Evolutionary conservation across 2,329 filamentous ascomycete species (phyloP).

Genomic region (Scorias spongiosa): DNA sequence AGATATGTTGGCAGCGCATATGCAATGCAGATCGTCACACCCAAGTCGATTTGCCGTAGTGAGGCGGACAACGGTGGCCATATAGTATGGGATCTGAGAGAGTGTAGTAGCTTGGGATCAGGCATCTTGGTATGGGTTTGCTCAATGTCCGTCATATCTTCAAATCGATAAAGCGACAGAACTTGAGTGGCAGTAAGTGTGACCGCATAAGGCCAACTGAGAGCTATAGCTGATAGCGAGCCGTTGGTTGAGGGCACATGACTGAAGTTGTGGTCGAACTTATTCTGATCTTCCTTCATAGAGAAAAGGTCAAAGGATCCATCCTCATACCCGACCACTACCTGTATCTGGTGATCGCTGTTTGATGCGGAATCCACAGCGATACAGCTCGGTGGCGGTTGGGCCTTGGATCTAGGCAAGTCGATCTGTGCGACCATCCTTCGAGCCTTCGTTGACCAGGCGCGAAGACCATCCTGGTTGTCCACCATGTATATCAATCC

Average conservation of each 20-base stretch:
- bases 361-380: constrained; percentile 39
- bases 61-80: constrained; percentile 69
- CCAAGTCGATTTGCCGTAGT: constrained; percentile 49
- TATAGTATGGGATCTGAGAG: constrained; percentile 65
- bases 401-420: constrained; percentile 7
- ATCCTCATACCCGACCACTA: constrained; percentile 55
- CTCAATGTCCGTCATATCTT: neutral
- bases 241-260: constrained; percentile 50
- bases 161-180: constrained; percentile 61
- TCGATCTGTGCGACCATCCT: constrained; percentile 40
- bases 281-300: constrained; percentile 32
- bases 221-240: constrained; percentile 54
- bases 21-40: constrained; percentile 67
- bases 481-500: constrained; percentile 69
- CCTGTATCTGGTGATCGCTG: constrained; percentile 16
- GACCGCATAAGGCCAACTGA: constrained; percentile 59
- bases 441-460: constrained; percentile 51
- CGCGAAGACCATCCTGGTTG: constrained; percentile 51
- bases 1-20: constrained; percentile 66
- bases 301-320: constrained; percentile 59
- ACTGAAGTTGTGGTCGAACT: constrained; percentile 38
- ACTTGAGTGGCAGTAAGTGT: constrained; percentile 62
- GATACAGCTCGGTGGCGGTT: constrained; percentile 42
- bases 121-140: constrained; percentile 10
- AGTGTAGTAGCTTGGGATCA: constrained; percentile 50